These are phyloP conservation scores for Panus rudis DNA, from an alignment of 768 basidiomycete species.

Conservation along the genomic window DNA sequence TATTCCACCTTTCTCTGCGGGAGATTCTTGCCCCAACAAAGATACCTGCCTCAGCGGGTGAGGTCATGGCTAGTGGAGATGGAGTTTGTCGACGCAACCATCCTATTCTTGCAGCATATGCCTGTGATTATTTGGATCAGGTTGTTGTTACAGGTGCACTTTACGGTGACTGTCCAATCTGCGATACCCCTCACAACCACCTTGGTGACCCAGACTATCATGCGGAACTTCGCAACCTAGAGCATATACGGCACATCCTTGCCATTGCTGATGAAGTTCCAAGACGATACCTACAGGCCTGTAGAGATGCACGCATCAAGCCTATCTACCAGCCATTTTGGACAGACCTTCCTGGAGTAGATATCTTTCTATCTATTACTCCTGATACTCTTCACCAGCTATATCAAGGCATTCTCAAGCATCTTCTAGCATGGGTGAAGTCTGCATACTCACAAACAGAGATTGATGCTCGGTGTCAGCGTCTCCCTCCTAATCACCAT, in stretches of 20 bases:
- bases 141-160: neutral
- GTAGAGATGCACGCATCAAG: slow-evolving; percentile 8
- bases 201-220: neutral
- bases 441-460: slow-evolving; percentile 3
- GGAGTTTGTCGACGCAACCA: slow-evolving; percentile 10
- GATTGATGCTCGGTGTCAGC: slow-evolving; percentile 12
- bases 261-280: neutral
- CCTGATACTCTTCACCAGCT: slow-evolving; percentile 23
- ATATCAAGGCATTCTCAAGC: slow-evolving; percentile 21
- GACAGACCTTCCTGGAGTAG: slow-evolving; percentile 12
- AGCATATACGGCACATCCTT: slow-evolving; percentile 4
- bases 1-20: slow-evolving; percentile 19
- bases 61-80: slow-evolving; percentile 13
- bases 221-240: neutral
- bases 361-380: slow-evolving; percentile 18
- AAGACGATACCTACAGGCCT: neutral
- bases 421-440: slow-evolving; percentile 15
- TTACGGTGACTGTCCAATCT: neutral
- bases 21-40: slow-evolving; percentile 9
- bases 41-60: slow-evolving; percentile 6
- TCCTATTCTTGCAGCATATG: slow-evolving; percentile 17
- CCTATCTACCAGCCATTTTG: slow-evolving; percentile 17
- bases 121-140: slow-evolving; percentile 9
- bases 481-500: slow-evolving; percentile 27
- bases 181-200: neutral